Conservation (phyloP, 2,329 filamentous ascomycete genomes). For the Neoscytalidium dimidiatum region DNA sequence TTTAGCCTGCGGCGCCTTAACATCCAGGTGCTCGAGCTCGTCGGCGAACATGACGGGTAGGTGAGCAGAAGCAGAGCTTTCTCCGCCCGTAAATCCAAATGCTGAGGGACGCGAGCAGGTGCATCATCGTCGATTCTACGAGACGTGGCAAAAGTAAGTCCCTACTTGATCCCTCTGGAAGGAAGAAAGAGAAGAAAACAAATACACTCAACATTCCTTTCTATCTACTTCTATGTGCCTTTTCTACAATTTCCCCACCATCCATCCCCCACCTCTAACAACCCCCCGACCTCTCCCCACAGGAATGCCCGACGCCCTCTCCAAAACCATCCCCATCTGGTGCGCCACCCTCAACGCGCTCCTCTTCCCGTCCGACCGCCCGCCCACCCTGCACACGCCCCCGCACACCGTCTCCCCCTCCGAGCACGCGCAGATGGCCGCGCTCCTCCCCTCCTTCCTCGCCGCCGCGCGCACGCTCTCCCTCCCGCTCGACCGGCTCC, state of each 20-base stretch:
- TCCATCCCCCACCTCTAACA: not conserved
- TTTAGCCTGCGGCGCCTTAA: constrained; percentile 87
- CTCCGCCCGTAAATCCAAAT: no score
- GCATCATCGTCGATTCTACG: constrained; percentile 91
- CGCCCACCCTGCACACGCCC: constrained; percentile 65
- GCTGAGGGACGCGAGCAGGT: constrained; percentile 43
- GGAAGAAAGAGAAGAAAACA: no score
- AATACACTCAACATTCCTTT: not conserved
- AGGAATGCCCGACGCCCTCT: constrained; percentile 91
- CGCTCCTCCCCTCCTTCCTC: constrained; percentile 60
- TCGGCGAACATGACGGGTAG: constrained; percentile 68
- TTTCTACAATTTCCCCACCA: not conserved
- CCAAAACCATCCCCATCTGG: constrained; percentile 94
- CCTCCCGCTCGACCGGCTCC: constrained; percentile 59
- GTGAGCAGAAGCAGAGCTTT: constrained; percentile 24
- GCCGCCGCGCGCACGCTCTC: constrained; percentile 55
- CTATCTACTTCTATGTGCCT: not conserved
- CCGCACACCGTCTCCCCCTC: constrained; percentile 71
- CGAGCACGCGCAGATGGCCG: constrained; percentile 77
- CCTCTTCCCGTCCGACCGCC: constrained; percentile 64
- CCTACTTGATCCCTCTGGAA: not conserved
- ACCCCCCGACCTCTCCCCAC: not conserved
- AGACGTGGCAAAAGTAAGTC: constrained; percentile 77
- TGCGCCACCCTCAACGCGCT: constrained; percentile 80
- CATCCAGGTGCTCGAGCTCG: constrained; percentile 71